Base-by-base conservation (phyloP, 1,139 yeast species). In the Candida pseudoviswanathii region DNA sequence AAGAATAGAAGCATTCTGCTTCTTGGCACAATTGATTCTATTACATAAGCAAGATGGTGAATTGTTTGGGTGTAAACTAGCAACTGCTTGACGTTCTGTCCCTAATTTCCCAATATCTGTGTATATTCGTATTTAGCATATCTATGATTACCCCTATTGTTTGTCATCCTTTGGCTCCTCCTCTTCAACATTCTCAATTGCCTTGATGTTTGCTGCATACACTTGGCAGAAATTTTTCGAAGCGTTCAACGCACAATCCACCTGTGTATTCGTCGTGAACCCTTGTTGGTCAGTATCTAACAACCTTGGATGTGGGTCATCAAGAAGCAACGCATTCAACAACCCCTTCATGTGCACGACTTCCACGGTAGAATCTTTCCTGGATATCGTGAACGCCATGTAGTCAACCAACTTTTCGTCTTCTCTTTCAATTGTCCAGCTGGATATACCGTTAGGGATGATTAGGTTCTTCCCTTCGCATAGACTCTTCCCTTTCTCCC, bases 381-480 rank as follows among this genome's bases (percentile, higher is more conserved):
- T 57, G 2, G 74, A 66, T 57, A 67, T 11, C 30, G 71, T 52
- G 30, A 73, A 50, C 0, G 74, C 65, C 53, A 71, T 34, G 42
- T 62, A 57, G 56, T 73, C 78, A 2, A 61, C 63, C 2, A 61
- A 54, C n/a, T n/a, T n/a, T 2, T 41, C 41, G 6, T 53, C 44
- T 4, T 33, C 24, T n/a, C 45, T 54, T 2, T 60, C 48, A 3
- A 51, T 51, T 73, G 73, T 68, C 11, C 61, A 45, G 66, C 51
- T 48, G 2, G 72, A 62, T 24, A 72, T 60, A 4, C 75, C 75
- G 54, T 71, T 71, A 1, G 77, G 77, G 37, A 72, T 66, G 38
- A 72, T 57, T 9, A 65, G 66, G 50, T 68, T 69, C 42, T 25
- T 39, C 2, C 44, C 68, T 8, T 41, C 53, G 53, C 75, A 71